Evolutionary conservation across 2,329 filamentous ascomycete species (phyloP).

Genomic region (Penicillium freii): DNA sequence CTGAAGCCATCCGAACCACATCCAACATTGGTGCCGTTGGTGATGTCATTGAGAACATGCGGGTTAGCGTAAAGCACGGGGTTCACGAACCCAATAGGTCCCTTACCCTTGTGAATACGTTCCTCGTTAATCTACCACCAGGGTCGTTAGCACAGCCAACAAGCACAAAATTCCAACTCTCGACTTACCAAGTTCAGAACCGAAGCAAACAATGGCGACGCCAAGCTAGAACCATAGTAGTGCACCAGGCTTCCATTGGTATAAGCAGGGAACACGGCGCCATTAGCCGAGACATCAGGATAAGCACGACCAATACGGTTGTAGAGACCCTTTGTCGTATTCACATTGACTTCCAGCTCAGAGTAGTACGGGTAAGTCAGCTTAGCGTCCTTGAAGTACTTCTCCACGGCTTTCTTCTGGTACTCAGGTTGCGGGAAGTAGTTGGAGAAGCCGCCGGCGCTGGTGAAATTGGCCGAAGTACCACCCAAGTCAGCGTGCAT

Average conservation of each 20-base stretch:
- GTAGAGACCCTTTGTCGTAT: conserved; percentile 42
- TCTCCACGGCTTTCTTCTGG: conserved; percentile 42
- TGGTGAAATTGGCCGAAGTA: conserved; percentile 33
- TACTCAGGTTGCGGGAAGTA: conserved; percentile 46
- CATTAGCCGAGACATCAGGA: conserved; percentile 51
- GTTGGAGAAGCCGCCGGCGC: conserved; percentile 50
- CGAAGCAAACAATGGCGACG: conserved; percentile 31
- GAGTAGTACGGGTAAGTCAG: conserved; percentile 33
- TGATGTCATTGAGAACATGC: conserved; percentile 44
- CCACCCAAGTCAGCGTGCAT: conserved; percentile 34
- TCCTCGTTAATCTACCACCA: conserved; percentile 49
- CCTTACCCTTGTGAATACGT: conserved; percentile 47
- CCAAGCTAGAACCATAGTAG: conserved; percentile 31
- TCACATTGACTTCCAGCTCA: conserved; percentile 34
- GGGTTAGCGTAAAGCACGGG: conserved; percentile 42
- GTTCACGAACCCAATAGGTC: conserved; percentile 53
- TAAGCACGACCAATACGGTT: conserved; percentile 50
- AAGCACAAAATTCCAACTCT: background rate
- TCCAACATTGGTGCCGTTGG: conserved; percentile 36
- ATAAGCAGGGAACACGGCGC: conserved; percentile 33
- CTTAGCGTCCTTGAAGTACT: conserved; percentile 40
- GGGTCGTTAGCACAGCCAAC: background rate
- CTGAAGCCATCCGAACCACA: conserved; percentile 30
- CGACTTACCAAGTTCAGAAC: conserved; percentile 30
- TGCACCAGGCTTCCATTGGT: conserved; percentile 17